Percentiles rank a stretch among this genome's conserved stretches.
Evolutionary conservation across 1,284 basidiomycete genomes (phyloP).

Genomic region (Pseudozyma thailandica): DNA sequence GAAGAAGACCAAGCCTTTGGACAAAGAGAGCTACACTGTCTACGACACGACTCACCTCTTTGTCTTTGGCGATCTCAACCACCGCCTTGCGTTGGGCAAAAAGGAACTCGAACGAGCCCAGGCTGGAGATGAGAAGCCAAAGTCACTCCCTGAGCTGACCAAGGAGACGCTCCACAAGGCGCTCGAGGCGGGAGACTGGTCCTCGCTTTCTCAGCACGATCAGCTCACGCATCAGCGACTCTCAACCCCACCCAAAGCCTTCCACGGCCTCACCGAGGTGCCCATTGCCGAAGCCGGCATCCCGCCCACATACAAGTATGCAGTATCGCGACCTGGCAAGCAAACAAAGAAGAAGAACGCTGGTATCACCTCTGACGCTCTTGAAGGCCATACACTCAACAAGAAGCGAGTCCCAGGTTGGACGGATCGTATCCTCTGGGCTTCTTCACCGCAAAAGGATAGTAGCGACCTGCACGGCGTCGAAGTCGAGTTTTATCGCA

Average conservation of each 20-base stretch:
- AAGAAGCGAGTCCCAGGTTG: constrained; percentile 85
- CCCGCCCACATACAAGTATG: constrained; percentile 67
- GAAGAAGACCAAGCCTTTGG: constrained; percentile 69
- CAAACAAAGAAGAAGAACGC: constrained; percentile 40
- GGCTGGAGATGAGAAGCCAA: constrained; percentile 16
- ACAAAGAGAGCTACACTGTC: constrained; percentile 54
- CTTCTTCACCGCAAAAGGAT: constrained; percentile 61
- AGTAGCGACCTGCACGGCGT: constrained; percentile 40
- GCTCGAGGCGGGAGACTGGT: constrained; percentile 53
- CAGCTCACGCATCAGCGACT: constrained; percentile 56
- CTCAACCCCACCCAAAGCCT: constrained; percentile 39
- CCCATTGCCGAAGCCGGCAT: constrained; percentile 41
- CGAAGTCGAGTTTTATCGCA: constrained; percentile 64
- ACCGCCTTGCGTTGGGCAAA: constrained; percentile 61
- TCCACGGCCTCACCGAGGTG: constrained; percentile 61
- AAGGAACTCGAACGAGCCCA: constrained; percentile 15
- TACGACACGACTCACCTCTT: constrained; percentile 68
- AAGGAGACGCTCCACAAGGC: constrained; percentile 36
- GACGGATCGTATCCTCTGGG: constrained; percentile 92
- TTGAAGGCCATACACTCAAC: constrained; percentile 69
- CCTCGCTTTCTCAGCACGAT: constrained; percentile 55
- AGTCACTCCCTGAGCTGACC: constrained; percentile 17
- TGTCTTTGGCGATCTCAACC: constrained; percentile 68
- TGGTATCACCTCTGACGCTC: constrained; percentile 33
- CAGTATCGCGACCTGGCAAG: constrained; percentile 34